These are phyloP conservation scores for Eugenia klotzschiana DNA, from an alignment of 441 rosid species.

Conservation along the genomic window DNA sequence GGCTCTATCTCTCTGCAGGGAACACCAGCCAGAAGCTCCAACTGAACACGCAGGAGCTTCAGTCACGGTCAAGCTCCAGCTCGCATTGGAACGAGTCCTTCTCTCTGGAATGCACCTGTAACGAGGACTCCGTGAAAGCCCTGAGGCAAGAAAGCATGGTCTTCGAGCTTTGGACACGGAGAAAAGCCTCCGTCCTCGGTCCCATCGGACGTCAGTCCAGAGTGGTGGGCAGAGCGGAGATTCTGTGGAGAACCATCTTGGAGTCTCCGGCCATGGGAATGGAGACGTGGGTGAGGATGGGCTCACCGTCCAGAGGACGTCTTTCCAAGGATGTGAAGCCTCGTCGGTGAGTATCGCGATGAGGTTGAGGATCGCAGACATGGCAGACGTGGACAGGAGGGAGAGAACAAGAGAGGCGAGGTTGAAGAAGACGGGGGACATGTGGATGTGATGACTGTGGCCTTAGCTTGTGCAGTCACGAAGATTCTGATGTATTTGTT, in stretches of 20 bases:
- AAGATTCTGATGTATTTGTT: conserved; percentile 43
- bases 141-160: conserved; percentile 33
- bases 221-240: conserved; percentile 46
- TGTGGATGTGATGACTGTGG: conserved; percentile 24
- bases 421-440: conserved; percentile 10
- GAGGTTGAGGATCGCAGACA: conserved; percentile 19
- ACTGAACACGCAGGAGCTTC: conserved; percentile 37
- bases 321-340: conserved; percentile 18
- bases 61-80: conserved; percentile 15
- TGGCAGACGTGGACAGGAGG: conserved; percentile 1
- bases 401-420: conserved; percentile 5
- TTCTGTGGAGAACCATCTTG: conserved; percentile 47
- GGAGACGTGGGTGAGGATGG: conserved; percentile 40
- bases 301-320: neutral
- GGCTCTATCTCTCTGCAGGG: conserved; percentile 49
- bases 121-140: conserved; percentile 23
- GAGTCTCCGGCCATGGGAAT: conserved; percentile 46
- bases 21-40: conserved; percentile 28
- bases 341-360: conserved; percentile 32
- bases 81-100: conserved; percentile 49
- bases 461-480: conserved; percentile 12
- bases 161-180: conserved; percentile 51
- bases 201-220: conserved; percentile 27
- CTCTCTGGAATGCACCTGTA: conserved; percentile 45
- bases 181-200: conserved; percentile 13